Base-by-base conservation (phyloP, 257 asterid genomes). In the Fraxinus anomala region DNA sequence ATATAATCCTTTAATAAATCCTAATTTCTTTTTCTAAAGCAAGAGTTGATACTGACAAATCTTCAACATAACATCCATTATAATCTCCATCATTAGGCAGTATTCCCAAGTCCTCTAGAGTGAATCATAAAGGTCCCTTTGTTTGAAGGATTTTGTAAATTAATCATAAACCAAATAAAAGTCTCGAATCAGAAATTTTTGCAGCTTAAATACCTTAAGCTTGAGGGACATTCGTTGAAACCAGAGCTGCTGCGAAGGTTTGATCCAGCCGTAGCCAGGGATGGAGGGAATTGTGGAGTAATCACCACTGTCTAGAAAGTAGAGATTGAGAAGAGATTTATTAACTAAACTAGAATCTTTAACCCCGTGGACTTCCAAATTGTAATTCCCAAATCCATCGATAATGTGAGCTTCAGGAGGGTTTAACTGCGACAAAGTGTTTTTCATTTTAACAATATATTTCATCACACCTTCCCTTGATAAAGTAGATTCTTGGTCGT, bases 241-340 rank as follows among this genome's bases (percentile, higher is more conserved):
- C 99, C 99, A 94, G 37, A 85, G 83, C 83, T 94, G 97, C 86
- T 94, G 99, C 74, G 97, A 90, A 74, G 96, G 92, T 72, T 92
- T 90, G 73, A 94, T 92, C 99, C 99, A 94, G 79, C 84, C 97
- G 78, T 94, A 94, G 76, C 97, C 97, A 65, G 89, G 95, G 70
- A 94, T 89, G 28, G 91, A 86, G 28, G 97, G 89, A 75, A 92
- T 88, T 17, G 89, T 89, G 2, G 99, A 91, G 91, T 94, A 92
- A 73, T 94, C 99, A 24, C 99, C 99, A 44, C 96, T 92, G 76
- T 94, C 99, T 68, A 94, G 85, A 83, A 94, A 89, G 79, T 90
- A 94, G 36, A 94, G 95, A 82, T 94, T 94, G 42, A 94, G 92
- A 79, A 91, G 78, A 2, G 99, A 94, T 71, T 92, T 94, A 77